Conservation (phyloP, 345 rosid species). For the Raphanus sativus region DNA sequence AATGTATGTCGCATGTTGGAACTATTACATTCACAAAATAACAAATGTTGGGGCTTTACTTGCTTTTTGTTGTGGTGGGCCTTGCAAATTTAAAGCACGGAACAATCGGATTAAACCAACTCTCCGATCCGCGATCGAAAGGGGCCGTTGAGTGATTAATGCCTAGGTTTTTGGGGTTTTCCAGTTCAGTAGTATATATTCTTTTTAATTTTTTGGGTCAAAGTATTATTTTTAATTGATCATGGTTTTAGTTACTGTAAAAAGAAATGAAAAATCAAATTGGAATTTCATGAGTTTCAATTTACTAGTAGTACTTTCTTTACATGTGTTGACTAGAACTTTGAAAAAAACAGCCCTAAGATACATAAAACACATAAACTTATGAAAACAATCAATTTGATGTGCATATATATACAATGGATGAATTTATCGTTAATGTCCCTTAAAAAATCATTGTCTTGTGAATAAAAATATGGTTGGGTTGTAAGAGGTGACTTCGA, state of each 20-base stretch:
- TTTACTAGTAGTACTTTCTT: background rate
- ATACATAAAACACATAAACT: background rate
- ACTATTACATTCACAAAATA: background rate
- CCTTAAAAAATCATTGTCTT: background rate
- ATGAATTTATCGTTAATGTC: background rate
- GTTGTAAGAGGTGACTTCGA: too few relatives aligned
- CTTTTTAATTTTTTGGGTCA: too few relatives aligned
- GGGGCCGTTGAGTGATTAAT: constrained; percentile 14
- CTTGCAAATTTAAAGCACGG: constrained; percentile 1
- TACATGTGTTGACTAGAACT: background rate
- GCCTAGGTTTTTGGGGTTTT: constrained; percentile 12
- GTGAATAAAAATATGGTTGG: background rate
- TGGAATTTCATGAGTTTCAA: too few relatives aligned
- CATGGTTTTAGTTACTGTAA: background rate
- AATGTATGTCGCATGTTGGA: constrained; percentile 12
- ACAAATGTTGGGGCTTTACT: constrained; percentile 15
- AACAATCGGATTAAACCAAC: constrained; percentile 1
- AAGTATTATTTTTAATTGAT: background rate
- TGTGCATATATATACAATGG: background rate
- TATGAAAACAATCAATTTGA: background rate
- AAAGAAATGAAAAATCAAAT: background rate
- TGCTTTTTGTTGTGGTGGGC: constrained; percentile 17
- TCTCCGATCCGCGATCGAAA: background rate
- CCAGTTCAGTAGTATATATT: too few relatives aligned
- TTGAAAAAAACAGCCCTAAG: background rate